A percentile compares a stretch with the other conserved stretches of the same genome.
These are phyloP conservation scores for Pseudozyma pruni DNA, from an alignment of 1,284 basidiomycete genomes.

Conservation along the genomic window DNA sequence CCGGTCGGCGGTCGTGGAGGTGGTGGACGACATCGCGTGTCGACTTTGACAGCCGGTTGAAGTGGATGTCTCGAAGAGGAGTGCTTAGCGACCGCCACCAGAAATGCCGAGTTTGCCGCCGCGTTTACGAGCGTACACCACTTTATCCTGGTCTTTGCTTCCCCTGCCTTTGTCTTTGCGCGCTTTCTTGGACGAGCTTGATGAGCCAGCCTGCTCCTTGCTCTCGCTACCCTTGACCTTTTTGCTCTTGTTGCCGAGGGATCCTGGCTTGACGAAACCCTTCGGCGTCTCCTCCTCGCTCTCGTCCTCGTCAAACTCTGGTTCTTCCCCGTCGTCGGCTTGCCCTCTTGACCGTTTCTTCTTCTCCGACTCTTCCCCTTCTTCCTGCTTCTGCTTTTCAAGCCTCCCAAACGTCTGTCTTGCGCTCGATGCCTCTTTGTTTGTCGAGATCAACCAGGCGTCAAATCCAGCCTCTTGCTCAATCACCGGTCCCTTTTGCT, in stretches of 20 bases:
- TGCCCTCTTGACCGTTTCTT: slow-evolving; percentile 1
- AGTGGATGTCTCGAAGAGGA: not conserved
- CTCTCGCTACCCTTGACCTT: not conserved
- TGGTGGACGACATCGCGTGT: not conserved
- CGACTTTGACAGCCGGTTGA: not conserved
- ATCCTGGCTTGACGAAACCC: slow-evolving; percentile 35
- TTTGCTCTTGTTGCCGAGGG: not conserved
- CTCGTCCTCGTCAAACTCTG: slow-evolving; percentile 17
- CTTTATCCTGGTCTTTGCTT: slow-evolving; percentile 35
- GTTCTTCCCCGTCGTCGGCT: slow-evolving; percentile 7
- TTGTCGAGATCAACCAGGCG: slow-evolving; percentile 34
- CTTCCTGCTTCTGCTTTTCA: slow-evolving; percentile 11
- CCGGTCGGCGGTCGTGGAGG: not conserved
- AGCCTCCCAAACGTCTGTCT: slow-evolving; percentile 32
- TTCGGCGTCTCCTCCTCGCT: slow-evolving; percentile 3
- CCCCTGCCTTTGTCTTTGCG: slow-evolving; percentile 1
- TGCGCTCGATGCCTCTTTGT: slow-evolving; percentile 3
- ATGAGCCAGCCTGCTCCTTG: not conserved
- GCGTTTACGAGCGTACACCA: slow-evolving; percentile 39
- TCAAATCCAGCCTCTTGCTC: slow-evolving; percentile 39
- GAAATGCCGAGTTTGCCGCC: slow-evolving; percentile 36
- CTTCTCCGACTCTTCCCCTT: slow-evolving; percentile 8
- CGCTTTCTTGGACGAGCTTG: slow-evolving; percentile 7
- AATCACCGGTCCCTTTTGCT: slow-evolving; percentile 3
- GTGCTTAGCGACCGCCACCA: slow-evolving; percentile 18